Conservation (phyloP, 768 basidiomycete genomes). For the Tulasnella sp. region DNA sequence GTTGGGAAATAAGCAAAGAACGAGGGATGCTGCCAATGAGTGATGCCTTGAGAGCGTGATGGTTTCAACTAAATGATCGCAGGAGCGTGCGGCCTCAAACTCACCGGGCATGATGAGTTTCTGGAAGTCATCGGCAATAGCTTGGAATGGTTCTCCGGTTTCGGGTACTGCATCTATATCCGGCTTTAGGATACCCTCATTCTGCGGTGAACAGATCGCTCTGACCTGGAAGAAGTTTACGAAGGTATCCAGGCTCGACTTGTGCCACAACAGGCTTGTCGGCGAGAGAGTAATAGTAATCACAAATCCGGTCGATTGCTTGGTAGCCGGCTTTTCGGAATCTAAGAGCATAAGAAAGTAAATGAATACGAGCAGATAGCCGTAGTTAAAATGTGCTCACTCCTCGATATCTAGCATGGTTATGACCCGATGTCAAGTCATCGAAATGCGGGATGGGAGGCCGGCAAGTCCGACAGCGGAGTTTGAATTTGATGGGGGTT, state of each 20-base stretch:
- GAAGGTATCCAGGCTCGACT: constrained; percentile 82
- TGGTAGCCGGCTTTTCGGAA: constrained; percentile 82
- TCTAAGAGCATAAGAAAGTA: constrained; percentile 33
- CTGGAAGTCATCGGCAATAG: constrained; percentile 71
- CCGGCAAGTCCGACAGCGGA: background rate
- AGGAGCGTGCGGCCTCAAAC: background rate
- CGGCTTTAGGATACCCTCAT: background rate
- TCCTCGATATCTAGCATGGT: background rate
- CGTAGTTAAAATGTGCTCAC: background rate
- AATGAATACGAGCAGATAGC: background rate
- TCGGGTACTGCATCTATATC: constrained; percentile 49
- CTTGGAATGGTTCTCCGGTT: constrained; percentile 61
- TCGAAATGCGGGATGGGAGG: background rate
- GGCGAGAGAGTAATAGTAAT: constrained; percentile 68
- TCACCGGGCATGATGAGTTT: constrained; percentile 77
- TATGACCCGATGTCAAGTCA: background rate
- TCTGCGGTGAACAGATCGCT: background rate
- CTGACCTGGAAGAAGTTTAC: constrained; percentile 55
- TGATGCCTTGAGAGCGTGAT: constrained; percentile 45
- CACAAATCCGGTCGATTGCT: constrained; percentile 84
- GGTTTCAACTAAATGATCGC: background rate
- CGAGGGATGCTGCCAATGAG: constrained; percentile 86
- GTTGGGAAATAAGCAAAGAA: constrained; percentile 88
- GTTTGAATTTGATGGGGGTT: background rate
- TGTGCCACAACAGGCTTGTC: constrained; percentile 56